Percentiles rank a stretch among this genome's conserved stretches.
These are phyloP conservation scores for Gautieria morchelliformis DNA, from an alignment of 768 basidiomycete species.

Conservation along the genomic window DNA sequence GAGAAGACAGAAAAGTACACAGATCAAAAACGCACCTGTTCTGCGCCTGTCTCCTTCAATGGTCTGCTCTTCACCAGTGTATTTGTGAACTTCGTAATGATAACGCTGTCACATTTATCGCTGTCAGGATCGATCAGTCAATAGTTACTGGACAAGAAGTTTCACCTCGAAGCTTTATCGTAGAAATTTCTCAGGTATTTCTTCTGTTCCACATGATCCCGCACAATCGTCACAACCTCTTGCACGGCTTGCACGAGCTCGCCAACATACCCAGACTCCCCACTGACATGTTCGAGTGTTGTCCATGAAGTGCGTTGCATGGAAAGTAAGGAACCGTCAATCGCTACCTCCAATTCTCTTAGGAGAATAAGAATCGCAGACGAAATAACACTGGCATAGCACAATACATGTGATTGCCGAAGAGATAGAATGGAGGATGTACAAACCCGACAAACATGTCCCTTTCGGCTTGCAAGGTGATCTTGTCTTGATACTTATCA, in stretches of 20 bases:
- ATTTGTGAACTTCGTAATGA: constrained; percentile 83
- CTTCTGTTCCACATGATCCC: constrained; percentile 84
- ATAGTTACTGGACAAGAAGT: constrained; percentile 1
- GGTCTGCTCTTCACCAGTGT: constrained; percentile 86
- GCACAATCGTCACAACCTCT: constrained; percentile 66
- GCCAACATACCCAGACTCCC: constrained; percentile 70
- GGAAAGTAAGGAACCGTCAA: constrained; percentile 67
- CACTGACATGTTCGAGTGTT: constrained; percentile 72
- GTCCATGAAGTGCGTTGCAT: constrained; percentile 78
- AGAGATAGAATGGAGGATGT: not conserved
- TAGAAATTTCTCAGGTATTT: constrained; percentile 89
- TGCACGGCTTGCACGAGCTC: constrained; percentile 71
- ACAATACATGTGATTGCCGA: constrained; percentile 2
- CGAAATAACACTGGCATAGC: constrained; percentile 60
- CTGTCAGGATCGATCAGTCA: not conserved
- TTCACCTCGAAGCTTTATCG: constrained; percentile 86
- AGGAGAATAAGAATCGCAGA: constrained; percentile 71
- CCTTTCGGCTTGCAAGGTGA: constrained; percentile 76
- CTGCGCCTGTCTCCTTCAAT: constrained; percentile 85
- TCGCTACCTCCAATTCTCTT: constrained; percentile 76
- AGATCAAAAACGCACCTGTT: constrained; percentile 51
- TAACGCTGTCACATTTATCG: constrained; percentile 41
- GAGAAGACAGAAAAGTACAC: not conserved
- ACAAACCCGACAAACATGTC: constrained; percentile 82
- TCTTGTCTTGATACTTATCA: constrained; percentile 63